These are phyloP conservation scores for Coemansia sp. DNA, from an alignment of 192 early-diverging fungal genomes.

Conservation along the genomic window DNA sequence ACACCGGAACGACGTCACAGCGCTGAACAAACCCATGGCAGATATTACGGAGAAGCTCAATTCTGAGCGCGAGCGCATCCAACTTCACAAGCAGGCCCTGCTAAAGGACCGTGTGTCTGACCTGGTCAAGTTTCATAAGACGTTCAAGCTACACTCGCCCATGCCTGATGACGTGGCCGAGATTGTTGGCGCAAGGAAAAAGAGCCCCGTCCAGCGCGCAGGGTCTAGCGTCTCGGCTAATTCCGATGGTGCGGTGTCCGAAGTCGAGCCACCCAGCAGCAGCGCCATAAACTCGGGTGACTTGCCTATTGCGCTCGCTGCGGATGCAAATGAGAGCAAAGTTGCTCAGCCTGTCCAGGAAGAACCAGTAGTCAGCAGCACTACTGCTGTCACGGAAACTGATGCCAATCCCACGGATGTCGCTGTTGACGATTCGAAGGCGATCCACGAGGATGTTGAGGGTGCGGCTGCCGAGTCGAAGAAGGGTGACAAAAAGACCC, in stretches of 20 bases:
- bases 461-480: conserved; percentile 6
- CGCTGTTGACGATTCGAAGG: not conserved
- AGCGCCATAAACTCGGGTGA: not conserved
- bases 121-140: conserved; percentile 76
- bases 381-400: not conserved
- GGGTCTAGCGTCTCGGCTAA: conserved; percentile 11
- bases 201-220: conserved; percentile 14
- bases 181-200: conserved; percentile 65
- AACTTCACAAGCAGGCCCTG: conserved; percentile 72
- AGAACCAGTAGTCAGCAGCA: not conserved
- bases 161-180: conserved; percentile 81
- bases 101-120: conserved; percentile 75
- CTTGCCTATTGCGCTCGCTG: not conserved
- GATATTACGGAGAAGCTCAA: conserved; percentile 61
- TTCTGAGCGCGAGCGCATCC: conserved; percentile 75
- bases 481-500: conserved; percentile 21
- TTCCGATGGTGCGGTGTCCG: conserved; percentile 9
- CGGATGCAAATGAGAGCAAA: not conserved
- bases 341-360: not conserved
- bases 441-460: not conserved
- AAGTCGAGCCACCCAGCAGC: not conserved
- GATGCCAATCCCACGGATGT: not conserved
- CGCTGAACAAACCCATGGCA: conserved; percentile 57
- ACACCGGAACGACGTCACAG: conserved; percentile 53
- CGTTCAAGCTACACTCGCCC: conserved; percentile 78